Base-by-base conservation (phyloP, 73 alveolate species). In the Tetrahymena malaccensis region DNA sequence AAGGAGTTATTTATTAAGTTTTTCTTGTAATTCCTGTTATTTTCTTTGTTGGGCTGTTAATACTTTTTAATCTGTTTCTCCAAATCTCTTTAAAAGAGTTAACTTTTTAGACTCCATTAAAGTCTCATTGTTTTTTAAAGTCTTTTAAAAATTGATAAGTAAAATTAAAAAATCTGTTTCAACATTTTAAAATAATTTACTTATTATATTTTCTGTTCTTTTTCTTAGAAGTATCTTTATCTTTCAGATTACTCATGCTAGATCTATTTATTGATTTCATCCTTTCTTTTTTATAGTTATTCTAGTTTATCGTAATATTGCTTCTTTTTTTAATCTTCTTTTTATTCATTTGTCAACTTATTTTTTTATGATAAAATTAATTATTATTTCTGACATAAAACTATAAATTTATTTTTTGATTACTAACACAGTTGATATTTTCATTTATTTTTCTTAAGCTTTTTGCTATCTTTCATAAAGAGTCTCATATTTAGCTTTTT, bases 391-490 rank as follows among this genome's bases (percentile, higher is more conserved):
- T 70, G 34, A 12, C 4, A 9, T 11, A 70, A 1, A 19, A 70
- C 37, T 11, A 70, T 31, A 70, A 70, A 22, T 56, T 56, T 6
- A 50, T 25, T 70, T 1, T 27, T 70, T 70, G 43, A 37, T 35
- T 84, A 84, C 56, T 40, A 56, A 11, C 19, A 93, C 96, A 21
- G 55, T 34, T 33, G 93, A 95, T 12, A 96, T 94, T 33, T 93
- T 89, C 84, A 93, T 85, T 85, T 96, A 43, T 43, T 96, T 96
- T 94, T 96, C 96, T 84, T 37, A 27, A 12, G 97, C 97, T 34
- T 44, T 58, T 55, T 93, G 35, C 58, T 96, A 56, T 33, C 85
- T 85, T 43, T 96, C 95, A 19, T 13, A 33, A 31, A 85, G 55
- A 25, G 40, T 55, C 33, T 84, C 43, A 34, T 96, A 96, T 25